A percentile compares a stretch with the other conserved stretches of the same genome.
Evolutionary conservation across 768 basidiomycete genomes (phyloP).

Genomic region (Psilocybe azurescens): DNA sequence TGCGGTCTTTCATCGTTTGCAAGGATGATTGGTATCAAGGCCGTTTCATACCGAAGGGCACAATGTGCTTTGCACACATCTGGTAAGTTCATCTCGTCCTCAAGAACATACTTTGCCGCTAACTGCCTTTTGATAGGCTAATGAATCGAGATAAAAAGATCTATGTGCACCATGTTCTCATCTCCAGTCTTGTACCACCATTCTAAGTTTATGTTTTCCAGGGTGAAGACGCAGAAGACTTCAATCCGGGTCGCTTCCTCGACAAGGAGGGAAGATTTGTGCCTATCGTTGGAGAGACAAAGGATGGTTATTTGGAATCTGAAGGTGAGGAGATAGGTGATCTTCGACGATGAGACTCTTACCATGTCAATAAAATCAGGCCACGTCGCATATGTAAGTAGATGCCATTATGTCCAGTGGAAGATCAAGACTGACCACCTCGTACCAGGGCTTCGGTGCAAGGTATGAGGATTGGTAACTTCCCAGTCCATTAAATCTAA

Average conservation of each 20-base stretch:
- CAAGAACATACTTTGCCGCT: no score
- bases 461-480: no score
- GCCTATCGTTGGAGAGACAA: neutral
- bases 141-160: no score
- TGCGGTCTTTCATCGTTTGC: neutral
- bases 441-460: no score
- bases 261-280: conserved; percentile 5
- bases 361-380: neutral
- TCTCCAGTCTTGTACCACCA: no score
- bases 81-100: neutral
- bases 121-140: no score
- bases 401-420: neutral
- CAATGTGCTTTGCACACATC: conserved; percentile 4
- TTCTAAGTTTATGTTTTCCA: neutral
- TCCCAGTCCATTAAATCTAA: neutral
- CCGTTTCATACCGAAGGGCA: neutral
- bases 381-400: conserved; percentile 7
- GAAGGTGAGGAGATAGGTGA: conserved; percentile 1
- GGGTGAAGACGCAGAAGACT: neutral
- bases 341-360: neutral
- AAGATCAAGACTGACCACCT: no score
- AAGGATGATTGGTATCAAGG: neutral
- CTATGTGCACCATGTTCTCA: no score
- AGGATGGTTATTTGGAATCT: conserved; percentile 6
- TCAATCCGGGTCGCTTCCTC: conserved; percentile 7